Base-by-base conservation (phyloP, 768 basidiomycete genomes). In the Boletales sp. region DNA sequence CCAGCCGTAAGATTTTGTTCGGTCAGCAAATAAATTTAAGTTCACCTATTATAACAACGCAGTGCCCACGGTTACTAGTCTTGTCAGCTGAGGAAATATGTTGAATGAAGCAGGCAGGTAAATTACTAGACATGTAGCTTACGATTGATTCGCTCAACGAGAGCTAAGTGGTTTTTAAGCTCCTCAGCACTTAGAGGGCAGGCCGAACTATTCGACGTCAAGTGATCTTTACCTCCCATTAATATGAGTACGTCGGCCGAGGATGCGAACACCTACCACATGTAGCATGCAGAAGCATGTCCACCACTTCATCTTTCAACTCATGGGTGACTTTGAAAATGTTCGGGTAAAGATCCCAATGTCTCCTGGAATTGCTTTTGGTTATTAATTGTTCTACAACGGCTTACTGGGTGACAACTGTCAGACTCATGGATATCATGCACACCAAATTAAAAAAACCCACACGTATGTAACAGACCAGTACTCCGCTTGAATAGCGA, bases 401-500 rank as follows among this genome's bases (percentile, higher is more conserved):
- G 40, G 39, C 13, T 10, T 30, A 34, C 53, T 4, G 10, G 27
- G 32, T 17, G 43, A 27, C 35, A 15, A n/a, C 27, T 14, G 13
- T 67, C 40, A 66, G 51, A 10, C 8, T 38, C 13, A 5, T 17
- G 13, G 45, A 37, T 13, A 18, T 15, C 2, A 24, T 11, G 18
- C 13, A 32, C 19, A 27, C 5, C 24, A 27, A 27, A 27, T 27
- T 27, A 10, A 36, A 11, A 9, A n/a, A 15, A 49, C 54, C 48
- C 45, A 61, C 58, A 6, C n/a, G 13, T 31, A 14, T 18, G 10
- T 31, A 13, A 7, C 50, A 36, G 21, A 74, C 72, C 72, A 73
- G 41, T 73, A 73, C 15, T 74, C 63, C 4, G 59, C 56, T 57
- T 72, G 57, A 15, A 73, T 55, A 18, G 55, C 72, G 29, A 69